Percentiles rank a stretch among this genome's conserved stretches.
Conservation (phyloP, 1,139 yeast species). For the Diutina siamensis region DNA sequence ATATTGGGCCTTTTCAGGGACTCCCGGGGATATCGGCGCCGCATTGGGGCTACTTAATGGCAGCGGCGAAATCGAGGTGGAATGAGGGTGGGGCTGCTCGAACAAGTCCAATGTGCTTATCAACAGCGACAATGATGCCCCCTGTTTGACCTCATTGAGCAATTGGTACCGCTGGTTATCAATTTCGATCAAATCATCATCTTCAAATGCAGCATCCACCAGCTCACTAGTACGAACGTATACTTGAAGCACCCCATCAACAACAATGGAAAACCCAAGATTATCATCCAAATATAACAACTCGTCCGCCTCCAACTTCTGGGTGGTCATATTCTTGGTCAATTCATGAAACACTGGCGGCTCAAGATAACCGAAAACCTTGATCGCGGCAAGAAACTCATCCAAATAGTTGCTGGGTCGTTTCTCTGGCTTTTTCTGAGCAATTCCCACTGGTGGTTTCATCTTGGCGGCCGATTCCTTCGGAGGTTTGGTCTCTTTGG, state of each 20-base stretch:
- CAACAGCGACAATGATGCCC: conserved; percentile 75
- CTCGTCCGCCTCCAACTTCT: conserved; percentile 70
- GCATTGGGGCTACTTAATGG: neutral
- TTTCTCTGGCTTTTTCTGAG: conserved; percentile 16
- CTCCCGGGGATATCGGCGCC: neutral
- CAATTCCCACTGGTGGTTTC: conserved; percentile 6
- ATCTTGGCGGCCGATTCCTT: neutral
- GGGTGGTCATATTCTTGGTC: conserved; percentile 86
- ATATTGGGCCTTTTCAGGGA: conserved; percentile 9
- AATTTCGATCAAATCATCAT: conserved; percentile 31
- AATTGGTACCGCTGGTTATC: conserved; percentile 57
- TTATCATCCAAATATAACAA: conserved; percentile 55
- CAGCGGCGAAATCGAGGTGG: neutral
- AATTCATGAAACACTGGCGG: conserved; percentile 84
- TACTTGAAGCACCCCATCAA: conserved; percentile 81
- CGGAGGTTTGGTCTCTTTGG: conserved; percentile 15
- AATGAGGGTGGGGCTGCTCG: conserved; percentile 8
- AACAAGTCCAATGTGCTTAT: conserved; percentile 65
- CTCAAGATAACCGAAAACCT: conserved; percentile 88
- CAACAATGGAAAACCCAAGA: conserved; percentile 85
- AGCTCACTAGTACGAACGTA: conserved; percentile 28
- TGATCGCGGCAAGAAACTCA: conserved; percentile 82
- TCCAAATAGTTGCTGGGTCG: conserved; percentile 47
- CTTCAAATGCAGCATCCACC: conserved; percentile 14
- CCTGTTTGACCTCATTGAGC: conserved; percentile 75